Evolutionary conservation across 2,329 filamentous ascomycete species (phyloP), one percentile per base, ranked within the genome.

Genomic region (Ophiostoma piceae): DNA sequence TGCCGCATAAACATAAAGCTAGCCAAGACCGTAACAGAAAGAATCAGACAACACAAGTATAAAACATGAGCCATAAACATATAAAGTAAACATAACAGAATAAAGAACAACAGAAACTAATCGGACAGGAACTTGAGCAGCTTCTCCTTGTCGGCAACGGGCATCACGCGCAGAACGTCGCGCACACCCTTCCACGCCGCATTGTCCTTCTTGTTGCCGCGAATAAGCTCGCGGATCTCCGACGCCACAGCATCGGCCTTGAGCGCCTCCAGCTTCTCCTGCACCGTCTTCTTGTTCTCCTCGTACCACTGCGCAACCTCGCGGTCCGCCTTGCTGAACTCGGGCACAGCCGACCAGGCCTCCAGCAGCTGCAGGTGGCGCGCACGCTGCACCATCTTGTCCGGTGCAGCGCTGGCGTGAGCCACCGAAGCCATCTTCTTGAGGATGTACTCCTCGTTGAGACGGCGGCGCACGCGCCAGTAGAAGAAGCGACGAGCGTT

Each of bases 401-500:
- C 65, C 37, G 37, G 35, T 43, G 37, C 22, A 57, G 76, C 68
- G 80, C 79, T 66, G 82, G 77, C 47, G 78, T 82, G 77, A 41
- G 78, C 75, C 12, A 80, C 78, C 11, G 79, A 74, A 5, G 83
- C 84, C 87, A 99, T 92, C 81, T 92, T 92, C 83, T 94, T 95
- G 79, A 99, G 86, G 76, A 99, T 92, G 80, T 96, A 92, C 83
- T 99, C 95, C 83, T 99, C 95, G 81, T 96, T 98, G 78, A 99
- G 86, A 82, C 95, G 89, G 79, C 95, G 91, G 80, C 96, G 94
- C 73, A 97, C 90, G 81, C 95, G 94, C 95, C 96, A 99, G 90
- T 98, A 99, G 86, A 99, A 98, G 92, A 95, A 98, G 78, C 94
- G 90, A 74, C 95, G 90, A 11, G 94, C 90, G 76, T 97, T 91